Evolutionary conservation across 352 stramenopile genomes (phyloP), one percentile per base, ranked within the genome.

Genomic region (Pythium rishiriense): DNA sequence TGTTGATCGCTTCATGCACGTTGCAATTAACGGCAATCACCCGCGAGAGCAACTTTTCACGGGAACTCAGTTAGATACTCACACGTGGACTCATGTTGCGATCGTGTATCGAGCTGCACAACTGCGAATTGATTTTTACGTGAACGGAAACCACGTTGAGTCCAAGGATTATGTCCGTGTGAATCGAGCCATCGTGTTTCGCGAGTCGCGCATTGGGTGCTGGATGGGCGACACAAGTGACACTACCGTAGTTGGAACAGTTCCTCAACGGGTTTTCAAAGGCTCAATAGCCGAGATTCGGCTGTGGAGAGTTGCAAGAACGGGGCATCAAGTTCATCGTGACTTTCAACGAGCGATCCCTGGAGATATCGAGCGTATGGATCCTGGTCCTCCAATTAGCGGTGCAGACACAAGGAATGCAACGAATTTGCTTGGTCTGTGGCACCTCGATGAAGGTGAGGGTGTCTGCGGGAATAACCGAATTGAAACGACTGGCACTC

Each of bases 371-470:
- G 46, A 68, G 47, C 49, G 37, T 14, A 66, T 66, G 58, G 35
- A 66, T 53, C 58, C 58, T 39, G 58, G 58, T 24, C 49, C 58
- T 15, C 39, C 58, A 26, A 59, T 35, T 10, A 56, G 25, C 43
- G 58, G 58, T 8, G 37, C 31, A 41, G 55, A 69, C 31, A 24
- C 41, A 11, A 39, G 50, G 31, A 54, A 60, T 25, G 31, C 65
- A 29, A 35, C 39, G 59, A n/a, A 68, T 26, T 45, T 83, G 37
- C 66, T 90, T 22, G 80, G 75, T 17, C 48, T 93, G 10, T 94
- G 85, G 85, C 85, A 91, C 69, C 56, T 91, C 24, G 79, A 82
- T 10, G 85, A 94, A 80, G 84, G 83, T 10, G 83, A 92, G 73
- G 83, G 80, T 2, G 78, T 90, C 14, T 85, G 69, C 58, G 78